Percentiles rank a stretch among this genome's conserved stretches.
phyloP scores from a whole-genome alignment of 495 filamentous ascomycete species.

The Hypoxylon intermedium region DNA sequence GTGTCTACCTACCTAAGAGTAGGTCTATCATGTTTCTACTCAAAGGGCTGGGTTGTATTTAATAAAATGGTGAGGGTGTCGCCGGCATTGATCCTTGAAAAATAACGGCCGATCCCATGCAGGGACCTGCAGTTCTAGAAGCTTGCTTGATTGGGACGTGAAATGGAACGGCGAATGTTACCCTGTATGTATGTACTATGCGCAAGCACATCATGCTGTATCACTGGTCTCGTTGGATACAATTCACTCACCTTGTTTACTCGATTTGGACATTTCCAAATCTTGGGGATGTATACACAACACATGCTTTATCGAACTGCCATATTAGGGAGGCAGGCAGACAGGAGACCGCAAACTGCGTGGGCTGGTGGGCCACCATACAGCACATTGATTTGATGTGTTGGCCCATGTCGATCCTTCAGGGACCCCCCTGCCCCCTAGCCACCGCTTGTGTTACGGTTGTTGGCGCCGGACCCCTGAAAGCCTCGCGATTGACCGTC shows the following conservation, averaged over 20 bases:
- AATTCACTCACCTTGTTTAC: neutral
- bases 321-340: too few relatives aligned
- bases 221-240: too few relatives aligned
- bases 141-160: slow-evolving; percentile 1
- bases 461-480: neutral
- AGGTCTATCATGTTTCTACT: slow-evolving; percentile 12
- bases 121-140: slow-evolving; percentile 23
- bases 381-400: too few relatives aligned
- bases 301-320: neutral
- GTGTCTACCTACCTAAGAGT: neutral
- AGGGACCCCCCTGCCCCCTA: too few relatives aligned
- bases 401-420: slow-evolving; percentile 26
- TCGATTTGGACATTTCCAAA: neutral
- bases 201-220: too few relatives aligned
- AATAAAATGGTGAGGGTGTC: neutral
- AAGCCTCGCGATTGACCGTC: neutral
- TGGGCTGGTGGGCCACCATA: too few relatives aligned
- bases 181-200: too few relatives aligned
- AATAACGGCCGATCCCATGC: slow-evolving; percentile 15
- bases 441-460: slow-evolving; percentile 1
- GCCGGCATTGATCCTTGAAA: neutral
- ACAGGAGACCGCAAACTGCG: slow-evolving; percentile 10
- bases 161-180: neutral
- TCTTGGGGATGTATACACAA: neutral
- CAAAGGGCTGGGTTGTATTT: neutral